Percentiles rank a stretch among this genome's conserved stretches.
These are phyloP conservation scores for Hypsizygus ulmarius DNA, from an alignment of 1,284 basidiomycete genomes.

Conservation along the genomic window DNA sequence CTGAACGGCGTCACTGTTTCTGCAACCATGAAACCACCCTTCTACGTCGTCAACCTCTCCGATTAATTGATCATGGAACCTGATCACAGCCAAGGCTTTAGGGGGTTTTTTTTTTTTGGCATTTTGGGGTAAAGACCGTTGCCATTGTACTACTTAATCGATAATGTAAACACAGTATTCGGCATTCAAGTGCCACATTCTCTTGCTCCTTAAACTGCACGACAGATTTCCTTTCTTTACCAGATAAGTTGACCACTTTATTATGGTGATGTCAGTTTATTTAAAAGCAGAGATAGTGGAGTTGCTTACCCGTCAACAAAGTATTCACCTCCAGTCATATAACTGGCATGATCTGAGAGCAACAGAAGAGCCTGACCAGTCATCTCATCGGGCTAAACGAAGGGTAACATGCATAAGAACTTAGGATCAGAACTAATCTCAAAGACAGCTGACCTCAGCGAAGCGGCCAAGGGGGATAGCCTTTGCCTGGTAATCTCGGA, in stretches of 20 bases:
- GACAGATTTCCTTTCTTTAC: slow-evolving; percentile 8
- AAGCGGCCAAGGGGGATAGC: slow-evolving; percentile 31
- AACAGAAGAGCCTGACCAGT: slow-evolving; percentile 34
- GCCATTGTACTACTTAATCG: no score
- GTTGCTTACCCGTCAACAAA: slow-evolving; percentile 37
- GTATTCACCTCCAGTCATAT: slow-evolving; percentile 41
- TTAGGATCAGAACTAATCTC: background rate
- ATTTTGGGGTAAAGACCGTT: no score
- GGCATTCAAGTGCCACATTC: no score
- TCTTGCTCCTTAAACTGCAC: no score
- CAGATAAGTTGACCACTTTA: slow-evolving; percentile 22
- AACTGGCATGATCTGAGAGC: slow-evolving; percentile 36
- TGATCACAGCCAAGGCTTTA: no score
- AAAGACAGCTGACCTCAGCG: slow-evolving; percentile 25
- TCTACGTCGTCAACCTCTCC: no score
- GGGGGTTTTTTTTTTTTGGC: no score
- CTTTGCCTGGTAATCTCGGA: slow-evolving; percentile 30
- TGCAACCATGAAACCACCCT: no score
- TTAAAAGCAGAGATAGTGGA: background rate
- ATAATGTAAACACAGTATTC: no score
- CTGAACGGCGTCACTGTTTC: no score
- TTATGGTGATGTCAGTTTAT: background rate
- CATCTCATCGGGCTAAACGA: slow-evolving; percentile 35
- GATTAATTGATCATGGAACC: no score
- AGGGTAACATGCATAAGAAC: background rate